A percentile compares a stretch with the other conserved stretches of the same genome.
Conservation (phyloP, 2,329 filamentous ascomycete species). For the Colletotrichum paranaense region DNA sequence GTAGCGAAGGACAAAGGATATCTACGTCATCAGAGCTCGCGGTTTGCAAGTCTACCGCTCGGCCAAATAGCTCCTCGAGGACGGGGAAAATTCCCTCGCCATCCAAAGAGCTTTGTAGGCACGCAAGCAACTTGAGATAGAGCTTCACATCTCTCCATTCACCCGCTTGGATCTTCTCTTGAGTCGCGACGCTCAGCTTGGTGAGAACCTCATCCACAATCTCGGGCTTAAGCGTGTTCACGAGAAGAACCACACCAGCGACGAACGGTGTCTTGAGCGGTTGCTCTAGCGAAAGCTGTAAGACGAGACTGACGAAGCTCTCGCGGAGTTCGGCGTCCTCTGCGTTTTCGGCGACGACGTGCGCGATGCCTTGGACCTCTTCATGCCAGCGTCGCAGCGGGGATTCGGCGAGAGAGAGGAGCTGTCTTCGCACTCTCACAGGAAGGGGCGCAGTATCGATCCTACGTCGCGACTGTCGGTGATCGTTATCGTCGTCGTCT, state of each 20-base stretch:
- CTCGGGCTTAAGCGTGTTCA: slow-evolving; percentile 82
- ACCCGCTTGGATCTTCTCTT: slow-evolving; percentile 76
- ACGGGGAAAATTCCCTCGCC: slow-evolving; percentile 88
- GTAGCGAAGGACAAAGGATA: background rate
- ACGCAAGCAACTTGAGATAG: slow-evolving; percentile 88
- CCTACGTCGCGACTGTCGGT: slow-evolving; percentile 74
- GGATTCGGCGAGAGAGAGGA: slow-evolving; percentile 85
- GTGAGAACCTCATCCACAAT: slow-evolving; percentile 77
- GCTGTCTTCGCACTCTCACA: slow-evolving; percentile 80
- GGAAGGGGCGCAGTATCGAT: slow-evolving; percentile 77
- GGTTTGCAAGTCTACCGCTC: slow-evolving; percentile 93
- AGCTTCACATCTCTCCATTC: slow-evolving; percentile 94
- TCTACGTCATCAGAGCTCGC: slow-evolving; percentile 91
- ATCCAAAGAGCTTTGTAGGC: slow-evolving; percentile 82
- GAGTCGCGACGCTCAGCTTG: slow-evolving; percentile 69
- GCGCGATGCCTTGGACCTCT: slow-evolving; percentile 80
- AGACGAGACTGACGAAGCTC: slow-evolving; percentile 77
- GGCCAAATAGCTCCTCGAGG: slow-evolving; percentile 88
- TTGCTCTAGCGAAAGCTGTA: slow-evolving; percentile 88
- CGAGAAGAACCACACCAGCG: slow-evolving; percentile 82
- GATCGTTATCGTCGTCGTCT: slow-evolving; percentile 83
- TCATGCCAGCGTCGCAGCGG: slow-evolving; percentile 82
- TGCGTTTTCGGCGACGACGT: slow-evolving; percentile 82
- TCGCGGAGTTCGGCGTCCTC: slow-evolving; percentile 84
- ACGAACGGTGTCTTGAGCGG: slow-evolving; percentile 98